Evolutionary conservation across 805 yeast genomes (phyloP).

Genomic region (Myxozyma udenii): DNA sequence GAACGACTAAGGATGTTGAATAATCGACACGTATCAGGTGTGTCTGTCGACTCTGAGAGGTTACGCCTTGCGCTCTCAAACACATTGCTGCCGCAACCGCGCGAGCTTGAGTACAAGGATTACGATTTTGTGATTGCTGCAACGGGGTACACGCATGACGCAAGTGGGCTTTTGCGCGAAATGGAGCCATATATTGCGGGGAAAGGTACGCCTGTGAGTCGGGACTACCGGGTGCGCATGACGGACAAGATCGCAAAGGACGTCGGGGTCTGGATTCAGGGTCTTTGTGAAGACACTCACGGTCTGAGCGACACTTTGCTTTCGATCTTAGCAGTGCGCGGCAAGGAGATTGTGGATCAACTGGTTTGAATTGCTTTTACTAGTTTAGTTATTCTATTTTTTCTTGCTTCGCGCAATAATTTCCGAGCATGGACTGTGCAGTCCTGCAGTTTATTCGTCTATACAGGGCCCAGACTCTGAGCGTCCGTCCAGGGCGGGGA

Average conservation of each 20-base stretch:
- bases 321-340: slow-evolving; percentile 30
- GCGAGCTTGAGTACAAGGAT: background rate
- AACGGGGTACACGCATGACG: slow-evolving; percentile 27
- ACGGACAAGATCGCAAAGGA: background rate
- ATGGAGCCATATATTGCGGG: slow-evolving; percentile 5
- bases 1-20: slow-evolving; percentile 13
- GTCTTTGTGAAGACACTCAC: slow-evolving; percentile 29
- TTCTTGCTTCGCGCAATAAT: too few species aligned
- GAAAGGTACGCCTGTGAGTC: slow-evolving; percentile 6
- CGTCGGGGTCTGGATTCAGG: slow-evolving; percentile 31
- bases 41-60: background rate
- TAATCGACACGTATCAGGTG: slow-evolving; percentile 10
- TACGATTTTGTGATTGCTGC: slow-evolving; percentile 31
- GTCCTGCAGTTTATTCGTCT: too few species aligned
- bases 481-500: too few species aligned
- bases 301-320: slow-evolving; percentile 33
- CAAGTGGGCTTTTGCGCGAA: background rate
- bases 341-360: slow-evolving; percentile 25
- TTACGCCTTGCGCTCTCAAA: slow-evolving; percentile 5
- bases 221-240: slow-evolving; percentile 8
- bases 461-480: too few species aligned
- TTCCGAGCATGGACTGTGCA: too few species aligned
- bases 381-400: too few species aligned
- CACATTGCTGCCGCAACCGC: background rate
- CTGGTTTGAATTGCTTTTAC: slow-evolving; percentile 4